Evolutionary conservation across 2,329 filamentous ascomycete species (phyloP).

Genomic region (Colletotrichum sojae): DNA sequence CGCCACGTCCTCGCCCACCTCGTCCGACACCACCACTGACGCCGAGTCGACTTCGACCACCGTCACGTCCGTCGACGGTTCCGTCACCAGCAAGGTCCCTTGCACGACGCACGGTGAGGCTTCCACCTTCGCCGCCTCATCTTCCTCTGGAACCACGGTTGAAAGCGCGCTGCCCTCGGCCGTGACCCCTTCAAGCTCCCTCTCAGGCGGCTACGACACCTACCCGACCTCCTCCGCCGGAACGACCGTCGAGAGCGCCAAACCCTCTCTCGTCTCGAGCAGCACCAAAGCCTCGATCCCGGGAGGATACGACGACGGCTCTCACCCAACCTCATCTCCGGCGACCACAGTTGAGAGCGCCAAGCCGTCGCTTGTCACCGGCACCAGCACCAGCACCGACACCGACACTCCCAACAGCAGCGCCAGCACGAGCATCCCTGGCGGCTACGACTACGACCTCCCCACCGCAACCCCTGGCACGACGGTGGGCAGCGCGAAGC

Average conservation of each 20-base stretch:
- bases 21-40: neutral
- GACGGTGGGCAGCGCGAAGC: slow-evolving; percentile 18
- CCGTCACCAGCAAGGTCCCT: slow-evolving; percentile 7
- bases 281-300: slow-evolving; percentile 11
- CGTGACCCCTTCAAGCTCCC: neutral
- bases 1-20: neutral
- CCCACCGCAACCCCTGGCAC: neutral
- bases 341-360: slow-evolving; percentile 14
- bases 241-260: slow-evolving; percentile 23
- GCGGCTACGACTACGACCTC: slow-evolving; percentile 13
- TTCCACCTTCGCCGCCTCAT: neutral
- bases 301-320: slow-evolving; percentile 17
- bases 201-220: slow-evolving; percentile 13
- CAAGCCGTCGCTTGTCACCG: neutral
- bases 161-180: slow-evolving; percentile 18
- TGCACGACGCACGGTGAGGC: slow-evolving; percentile 2
- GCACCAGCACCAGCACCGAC: neutral
- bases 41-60: neutral
- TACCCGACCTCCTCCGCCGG: neutral
- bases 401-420: neutral
- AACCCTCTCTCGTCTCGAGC: slow-evolving; percentile 9
- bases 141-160: slow-evolving; percentile 11
- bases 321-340: neutral
- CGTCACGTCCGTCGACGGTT: neutral
- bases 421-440: neutral